Conservation (phyloP, 139 green algal genomes). For the Tetratostichococcus sp. region DNA sequence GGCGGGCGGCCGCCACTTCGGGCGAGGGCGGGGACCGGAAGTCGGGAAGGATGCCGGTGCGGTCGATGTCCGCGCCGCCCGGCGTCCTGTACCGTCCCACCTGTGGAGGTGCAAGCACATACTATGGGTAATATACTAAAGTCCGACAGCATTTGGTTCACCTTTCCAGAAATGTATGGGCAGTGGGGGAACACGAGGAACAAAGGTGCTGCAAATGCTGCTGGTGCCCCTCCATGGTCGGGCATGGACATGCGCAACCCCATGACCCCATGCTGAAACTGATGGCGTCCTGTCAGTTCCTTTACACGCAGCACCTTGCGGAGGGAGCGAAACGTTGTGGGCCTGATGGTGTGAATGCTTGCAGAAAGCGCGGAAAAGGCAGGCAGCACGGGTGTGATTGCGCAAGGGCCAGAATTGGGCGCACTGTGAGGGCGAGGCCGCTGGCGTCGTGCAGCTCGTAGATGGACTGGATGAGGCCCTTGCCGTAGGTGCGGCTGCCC, state of each 20-base stretch:
- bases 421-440: constrained; percentile 87
- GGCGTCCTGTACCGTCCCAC: constrained; percentile 92
- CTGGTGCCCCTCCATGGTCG: no score
- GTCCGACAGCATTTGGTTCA: no score
- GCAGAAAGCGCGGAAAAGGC: not conserved
- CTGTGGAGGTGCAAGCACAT: not conserved
- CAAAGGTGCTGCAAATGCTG: no score
- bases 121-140: no score
- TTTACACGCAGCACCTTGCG: no score
- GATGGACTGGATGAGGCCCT: constrained; percentile 94
- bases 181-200: no score
- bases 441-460: constrained; percentile 91
- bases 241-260: no score
- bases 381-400: not conserved
- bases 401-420: not conserved
- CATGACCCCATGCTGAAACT: no score
- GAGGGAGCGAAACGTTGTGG: no score
- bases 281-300: no score
- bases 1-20: constrained; percentile 5
- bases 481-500: constrained; percentile 86
- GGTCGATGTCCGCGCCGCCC: constrained; percentile 60
- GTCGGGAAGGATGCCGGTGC: constrained; percentile 60
- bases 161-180: no score
- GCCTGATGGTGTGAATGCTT: no score
- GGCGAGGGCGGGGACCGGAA: constrained; percentile 34